Percentiles rank a stretch among this genome's conserved stretches.
These are phyloP conservation scores for Trypanosoma lewisi DNA, from an alignment of 208 protist species.

Conservation along the genomic window DNA sequence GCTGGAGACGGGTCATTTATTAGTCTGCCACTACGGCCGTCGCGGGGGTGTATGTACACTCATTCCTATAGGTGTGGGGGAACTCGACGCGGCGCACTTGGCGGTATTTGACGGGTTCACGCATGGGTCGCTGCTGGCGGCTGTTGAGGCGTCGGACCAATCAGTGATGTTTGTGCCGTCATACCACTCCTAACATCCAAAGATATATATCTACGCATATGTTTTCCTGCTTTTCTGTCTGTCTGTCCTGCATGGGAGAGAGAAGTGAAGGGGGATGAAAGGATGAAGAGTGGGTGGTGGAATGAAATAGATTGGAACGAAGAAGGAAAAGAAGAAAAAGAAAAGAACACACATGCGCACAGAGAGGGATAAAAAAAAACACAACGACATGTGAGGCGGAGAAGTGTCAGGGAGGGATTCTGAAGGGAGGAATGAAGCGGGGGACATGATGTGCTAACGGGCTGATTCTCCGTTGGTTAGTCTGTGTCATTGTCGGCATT, in stretches of 20 bases:
- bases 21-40: slow-evolving; percentile 67
- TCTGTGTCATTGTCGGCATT: too few species aligned
- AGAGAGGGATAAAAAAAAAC: slow-evolving; percentile 1
- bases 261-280: neutral
- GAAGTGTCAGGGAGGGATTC: neutral
- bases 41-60: slow-evolving; percentile 38
- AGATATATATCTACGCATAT: too few species aligned
- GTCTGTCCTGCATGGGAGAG: neutral
- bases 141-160: slow-evolving; percentile 54
- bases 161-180: slow-evolving; percentile 58
- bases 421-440: neutral
- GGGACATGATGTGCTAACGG: neutral
- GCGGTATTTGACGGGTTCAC: slow-evolving; percentile 47
- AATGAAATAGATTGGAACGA: neutral
- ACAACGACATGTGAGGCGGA: neutral
- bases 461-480: too few species aligned
- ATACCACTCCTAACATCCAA: slow-evolving; percentile 49
- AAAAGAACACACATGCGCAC: neutral
- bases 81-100: slow-evolving; percentile 44
- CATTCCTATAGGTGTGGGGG: slow-evolving; percentile 64
- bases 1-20: slow-evolving; percentile 69
- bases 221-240: too few species aligned
- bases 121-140: slow-evolving; percentile 64
- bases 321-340: neutral
- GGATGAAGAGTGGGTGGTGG: neutral